Evolutionary conservation across 2,329 filamentous ascomycete genomes (phyloP), one percentile per base, ranked within the genome.

Genomic region (Xylariaceae sp.): DNA sequence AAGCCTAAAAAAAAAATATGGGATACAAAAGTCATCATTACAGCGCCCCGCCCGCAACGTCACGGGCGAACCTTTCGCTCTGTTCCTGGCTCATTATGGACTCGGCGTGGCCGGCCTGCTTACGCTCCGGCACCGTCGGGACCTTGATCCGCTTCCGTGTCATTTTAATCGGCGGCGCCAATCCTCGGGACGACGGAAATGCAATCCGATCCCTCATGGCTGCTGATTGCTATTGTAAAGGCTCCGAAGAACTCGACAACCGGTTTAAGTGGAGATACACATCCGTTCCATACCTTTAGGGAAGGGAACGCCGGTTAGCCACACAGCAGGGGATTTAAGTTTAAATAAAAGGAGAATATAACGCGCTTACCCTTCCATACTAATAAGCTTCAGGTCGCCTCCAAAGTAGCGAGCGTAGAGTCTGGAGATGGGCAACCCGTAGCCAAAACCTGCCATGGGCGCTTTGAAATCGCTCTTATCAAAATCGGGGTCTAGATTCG

Each of bases 401-500:
- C 95, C 95, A 77, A 99, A 99, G 77, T 99, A 99, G 64, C 95
- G 82, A 52, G 95, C 95, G 70, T 99, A 99, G 50, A 99, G 80
- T 63, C 95, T 82, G 65, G 91, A 96, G 60, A 99, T 98, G 0
- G 95, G 95, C 63, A 99, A 73, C 16, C 95, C 95, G 70, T 99
- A 99, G n/a, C 95, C 95, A 70, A 98, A 99, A 2, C 95, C 95
- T 60, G 95, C 95, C 95, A 99, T 98, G 1, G 95, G 95, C 12
- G 95, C 95, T 75, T 99, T 98, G 81, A 99, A 99, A 74, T 99
- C 95, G 76, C 89, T 96, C 79, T 98, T 96, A 76, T 99, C 93
- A 74, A 98, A 99, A 73, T 98, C 93, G 0, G 95, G 95, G 71
- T 99, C 95, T 60, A 99, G 79, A 70, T 88, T 96, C 14, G 95